Evolutionary conservation across 352 stramenopile species (phyloP).

Genomic region (Globisporangium polare): DNA sequence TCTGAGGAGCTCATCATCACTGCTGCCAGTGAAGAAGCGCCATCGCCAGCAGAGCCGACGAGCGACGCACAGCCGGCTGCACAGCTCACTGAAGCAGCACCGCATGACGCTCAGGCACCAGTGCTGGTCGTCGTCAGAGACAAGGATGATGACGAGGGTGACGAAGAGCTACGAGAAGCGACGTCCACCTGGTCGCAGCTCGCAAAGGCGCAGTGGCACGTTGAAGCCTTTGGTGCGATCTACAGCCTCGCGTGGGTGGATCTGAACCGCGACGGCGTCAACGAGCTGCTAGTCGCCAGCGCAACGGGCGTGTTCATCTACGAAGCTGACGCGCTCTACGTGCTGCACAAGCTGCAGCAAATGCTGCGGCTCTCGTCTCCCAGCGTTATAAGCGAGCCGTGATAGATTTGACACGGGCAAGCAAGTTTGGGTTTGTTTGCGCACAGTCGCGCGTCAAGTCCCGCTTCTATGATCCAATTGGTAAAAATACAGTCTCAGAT

Average conservation of each 20-base stretch:
- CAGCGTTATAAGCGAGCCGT: neutral
- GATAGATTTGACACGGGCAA: neutral
- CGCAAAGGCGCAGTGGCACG: slow-evolving; percentile 26
- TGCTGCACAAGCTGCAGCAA: slow-evolving; percentile 20
- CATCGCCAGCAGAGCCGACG: neutral
- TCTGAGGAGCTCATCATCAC: neutral
- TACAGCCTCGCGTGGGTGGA: slow-evolving; percentile 72
- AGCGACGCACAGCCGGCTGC: neutral
- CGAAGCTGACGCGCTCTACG: slow-evolving; percentile 38
- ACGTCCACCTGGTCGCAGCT: slow-evolving; percentile 30
- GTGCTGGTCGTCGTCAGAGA: neutral
- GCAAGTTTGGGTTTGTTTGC: neutral
- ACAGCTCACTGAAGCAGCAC: neutral
- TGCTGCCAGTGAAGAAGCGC: neutral
- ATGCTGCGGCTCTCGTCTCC: slow-evolving; percentile 11
- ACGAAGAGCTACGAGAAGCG: neutral
- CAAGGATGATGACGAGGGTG: neutral
- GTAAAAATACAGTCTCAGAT: neutral
- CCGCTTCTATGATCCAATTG: neutral
- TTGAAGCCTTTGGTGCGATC: slow-evolving; percentile 61
- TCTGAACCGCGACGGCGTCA: slow-evolving; percentile 59
- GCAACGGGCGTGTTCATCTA: slow-evolving; percentile 68
- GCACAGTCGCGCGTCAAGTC: neutral
- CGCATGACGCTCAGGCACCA: neutral
- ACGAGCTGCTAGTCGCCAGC: slow-evolving; percentile 59